These are phyloP conservation scores for Pinus taeda DNA, from an alignment of 75 land plant species.

Conservation along the genomic window DNA sequence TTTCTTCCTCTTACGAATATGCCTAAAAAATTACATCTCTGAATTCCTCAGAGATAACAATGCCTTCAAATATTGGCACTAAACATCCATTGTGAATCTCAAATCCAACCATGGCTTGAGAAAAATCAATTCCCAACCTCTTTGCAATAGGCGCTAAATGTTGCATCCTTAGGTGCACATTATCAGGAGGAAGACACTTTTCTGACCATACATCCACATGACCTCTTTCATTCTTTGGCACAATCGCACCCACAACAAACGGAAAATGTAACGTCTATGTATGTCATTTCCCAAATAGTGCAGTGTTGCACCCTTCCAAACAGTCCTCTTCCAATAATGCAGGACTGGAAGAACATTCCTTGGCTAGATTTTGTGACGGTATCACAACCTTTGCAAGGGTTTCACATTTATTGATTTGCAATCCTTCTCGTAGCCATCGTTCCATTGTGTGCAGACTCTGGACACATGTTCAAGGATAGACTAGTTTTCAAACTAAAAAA, in stretches of 20 bases:
- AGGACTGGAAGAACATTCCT: slow-evolving; percentile 13
- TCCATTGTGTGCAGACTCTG: slow-evolving; percentile 77
- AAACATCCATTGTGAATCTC: no score
- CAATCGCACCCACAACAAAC: no score
- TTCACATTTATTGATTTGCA: slow-evolving; percentile 71
- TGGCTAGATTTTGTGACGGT: slow-evolving; percentile 20
- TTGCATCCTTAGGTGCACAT: no score
- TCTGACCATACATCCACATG: no score
- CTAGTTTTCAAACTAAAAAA: slow-evolving; percentile 81
- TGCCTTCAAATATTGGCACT: no score
- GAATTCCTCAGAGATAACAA: no score
- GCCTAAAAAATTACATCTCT: no score
- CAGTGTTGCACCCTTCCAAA: slow-evolving; percentile 24
- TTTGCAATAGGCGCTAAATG: no score
- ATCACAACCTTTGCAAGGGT: slow-evolving; percentile 78
- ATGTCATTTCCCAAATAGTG: slow-evolving; percentile 93
- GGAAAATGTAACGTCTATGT: slow-evolving; percentile 42
- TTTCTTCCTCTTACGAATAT: no score
- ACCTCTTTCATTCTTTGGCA: background rate
- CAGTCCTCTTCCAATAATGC: slow-evolving; percentile 22
- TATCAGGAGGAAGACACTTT: no score
- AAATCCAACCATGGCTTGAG: no score
- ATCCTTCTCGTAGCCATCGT: slow-evolving; percentile 87
- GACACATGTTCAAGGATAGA: slow-evolving; percentile 77
- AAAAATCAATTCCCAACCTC: no score